These are phyloP conservation scores for Solanum ossicruentum DNA, from an alignment of 257 asterid species.

Conservation along the genomic window DNA sequence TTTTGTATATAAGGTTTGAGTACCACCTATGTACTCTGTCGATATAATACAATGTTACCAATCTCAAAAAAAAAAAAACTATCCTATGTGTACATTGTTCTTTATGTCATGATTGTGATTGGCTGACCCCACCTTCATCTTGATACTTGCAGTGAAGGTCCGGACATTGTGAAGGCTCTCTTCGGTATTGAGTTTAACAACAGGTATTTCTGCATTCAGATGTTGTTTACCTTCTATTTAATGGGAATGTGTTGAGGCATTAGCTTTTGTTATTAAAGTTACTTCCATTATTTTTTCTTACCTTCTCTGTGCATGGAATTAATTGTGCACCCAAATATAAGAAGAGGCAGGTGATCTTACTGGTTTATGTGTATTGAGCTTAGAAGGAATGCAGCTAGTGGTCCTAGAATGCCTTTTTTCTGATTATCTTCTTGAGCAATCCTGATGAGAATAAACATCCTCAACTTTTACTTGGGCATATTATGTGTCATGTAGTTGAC, in stretches of 20 bases:
- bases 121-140: not conserved
- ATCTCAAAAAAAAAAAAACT: not conserved
- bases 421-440: not conserved
- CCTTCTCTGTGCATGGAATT: not conserved
- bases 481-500: not conserved
- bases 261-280: not conserved
- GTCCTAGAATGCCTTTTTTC: not conserved
- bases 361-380: not conserved
- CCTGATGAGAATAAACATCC: not conserved
- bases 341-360: not conserved
- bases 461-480: not conserved
- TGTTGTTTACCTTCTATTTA: not conserved
- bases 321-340: not conserved
- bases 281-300: not conserved
- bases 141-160: constrained; percentile 55
- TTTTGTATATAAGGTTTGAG: too few relatives aligned
- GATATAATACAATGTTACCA: too few relatives aligned
- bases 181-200: constrained; percentile 83
- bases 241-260: not conserved
- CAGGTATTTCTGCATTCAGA: constrained; percentile 44
- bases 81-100: not conserved
- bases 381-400: not conserved
- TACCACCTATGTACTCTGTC: too few relatives aligned
- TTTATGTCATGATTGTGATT: not conserved
- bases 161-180: constrained; percentile 64